phyloP scores from a whole-genome alignment of 2,329 filamentous ascomycete species.

The Epichloe amarillans region DNA sequence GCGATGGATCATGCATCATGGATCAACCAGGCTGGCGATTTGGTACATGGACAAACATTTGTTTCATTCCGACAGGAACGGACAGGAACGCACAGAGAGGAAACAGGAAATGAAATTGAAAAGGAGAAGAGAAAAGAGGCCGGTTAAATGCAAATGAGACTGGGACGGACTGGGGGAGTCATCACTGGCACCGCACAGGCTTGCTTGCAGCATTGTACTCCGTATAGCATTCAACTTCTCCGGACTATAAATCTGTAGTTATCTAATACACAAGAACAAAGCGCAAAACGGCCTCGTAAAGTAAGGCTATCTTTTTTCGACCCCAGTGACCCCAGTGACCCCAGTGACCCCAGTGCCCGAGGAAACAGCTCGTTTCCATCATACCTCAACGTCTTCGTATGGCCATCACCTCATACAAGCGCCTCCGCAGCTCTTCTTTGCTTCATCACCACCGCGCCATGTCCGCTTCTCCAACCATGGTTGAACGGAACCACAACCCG shows the following conservation, averaged over 20 bases:
- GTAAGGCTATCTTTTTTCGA: neutral
- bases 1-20: too few relatives aligned
- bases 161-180: too few relatives aligned
- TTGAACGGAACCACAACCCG: neutral
- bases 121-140: neutral
- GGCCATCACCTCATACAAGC: neutral
- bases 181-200: too few relatives aligned
- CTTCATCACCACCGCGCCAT: neutral
- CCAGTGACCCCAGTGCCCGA: neutral
- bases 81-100: too few relatives aligned
- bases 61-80: too few relatives aligned
- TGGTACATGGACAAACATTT: too few relatives aligned
- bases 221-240: neutral
- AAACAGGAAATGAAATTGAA: neutral
- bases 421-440: neutral
- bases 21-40: too few relatives aligned
- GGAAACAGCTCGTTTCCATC: conserved; percentile 1
- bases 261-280: conserved; percentile 15
- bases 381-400: neutral
- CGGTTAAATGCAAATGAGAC: neutral
- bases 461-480: neutral
- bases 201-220: too few relatives aligned
- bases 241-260: conserved; percentile 2
- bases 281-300: conserved; percentile 2
- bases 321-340: too few relatives aligned